phyloP scores from a whole-genome alignment of 208 protist species.

The Acanthamoeba sp. region DNA sequence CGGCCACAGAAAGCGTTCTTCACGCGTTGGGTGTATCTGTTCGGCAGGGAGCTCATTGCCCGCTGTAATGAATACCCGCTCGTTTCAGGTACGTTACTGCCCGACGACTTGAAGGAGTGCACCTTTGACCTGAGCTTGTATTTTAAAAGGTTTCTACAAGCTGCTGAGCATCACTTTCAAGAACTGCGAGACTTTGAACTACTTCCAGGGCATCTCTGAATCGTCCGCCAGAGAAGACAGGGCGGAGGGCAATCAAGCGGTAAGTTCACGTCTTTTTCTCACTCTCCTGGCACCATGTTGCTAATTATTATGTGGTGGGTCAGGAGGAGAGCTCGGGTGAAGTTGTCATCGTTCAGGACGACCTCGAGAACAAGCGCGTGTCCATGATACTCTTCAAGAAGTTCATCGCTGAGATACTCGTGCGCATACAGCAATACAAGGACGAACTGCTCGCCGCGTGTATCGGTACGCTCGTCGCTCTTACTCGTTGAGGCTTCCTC shows the following conservation, averaged over 20 bases:
- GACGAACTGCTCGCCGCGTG: conserved; percentile 69
- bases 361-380: conserved; percentile 66
- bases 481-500: neutral
- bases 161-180: conserved; percentile 80
- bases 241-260: conserved; percentile 6
- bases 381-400: conserved; percentile 73
- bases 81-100: neutral
- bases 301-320: neutral
- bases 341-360: conserved; percentile 54
- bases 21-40: conserved; percentile 82
- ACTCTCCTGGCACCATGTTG: neutral
- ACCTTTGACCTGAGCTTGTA: too few species aligned
- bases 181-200: conserved; percentile 75
- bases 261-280: neutral
- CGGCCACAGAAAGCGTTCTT: conserved; percentile 22
- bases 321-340: conserved; percentile 26
- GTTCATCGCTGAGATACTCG: conserved; percentile 68
- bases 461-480: neutral
- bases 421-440: conserved; percentile 74
- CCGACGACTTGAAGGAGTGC: too few species aligned
- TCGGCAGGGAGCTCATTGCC: conserved; percentile 80
- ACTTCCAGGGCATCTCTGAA: conserved; percentile 78
- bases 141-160: conserved; percentile 82
- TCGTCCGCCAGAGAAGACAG: neutral
- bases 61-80: conserved; percentile 80